Evolutionary conservation across 805 yeast species (phyloP), one percentile per base, ranked within the genome.

Genomic region (Starmerella kuoi): DNA sequence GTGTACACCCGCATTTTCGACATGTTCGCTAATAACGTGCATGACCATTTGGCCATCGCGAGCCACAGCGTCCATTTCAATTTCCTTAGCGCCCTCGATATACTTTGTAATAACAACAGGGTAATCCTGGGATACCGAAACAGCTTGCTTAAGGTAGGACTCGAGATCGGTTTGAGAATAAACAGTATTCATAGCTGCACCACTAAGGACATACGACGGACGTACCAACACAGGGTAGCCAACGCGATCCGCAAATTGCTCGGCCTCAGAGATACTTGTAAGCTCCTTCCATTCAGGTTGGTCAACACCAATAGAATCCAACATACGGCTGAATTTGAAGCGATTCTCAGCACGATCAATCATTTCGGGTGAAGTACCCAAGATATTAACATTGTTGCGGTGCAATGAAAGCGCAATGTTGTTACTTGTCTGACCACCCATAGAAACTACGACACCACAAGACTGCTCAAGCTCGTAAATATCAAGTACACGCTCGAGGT

Each of bases 221-320:
- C 98, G 84, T 39, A 88, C 97, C 54, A 88, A 70, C 31, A 88
- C 97, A 38, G 98, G 98, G 63, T 85, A 88, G 27, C 85, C 72
- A 41, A 85, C 97, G 59, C 74, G 77, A 37, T 84, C 80, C 45
- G 97, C 96, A 60, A 88, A 88, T 34, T 67, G 76, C 61, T 84
- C 93, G 46, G 98, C 97, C 64, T 88, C 97, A 31, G 72, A 84
- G 45, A 85, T 71, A 20, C 95, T 83, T 28, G 97, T 86, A 56
- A 88, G 74, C 65, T 88, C 98, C 64, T 87, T 88, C 98, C 98
- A 88, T 30, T 95, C 95, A 34, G 98, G 98, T 67, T 88, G 98
- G 66, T 88, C 98, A 50, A 88, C 96, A 43, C 94, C 95, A 58
- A 88, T 88, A 53, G 75, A 76, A 65, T 88, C 98, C 67, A 88